These are phyloP conservation scores for Leccinum uliginosum DNA, from an alignment of 768 basidiomycete genomes.

Conservation along the genomic window DNA sequence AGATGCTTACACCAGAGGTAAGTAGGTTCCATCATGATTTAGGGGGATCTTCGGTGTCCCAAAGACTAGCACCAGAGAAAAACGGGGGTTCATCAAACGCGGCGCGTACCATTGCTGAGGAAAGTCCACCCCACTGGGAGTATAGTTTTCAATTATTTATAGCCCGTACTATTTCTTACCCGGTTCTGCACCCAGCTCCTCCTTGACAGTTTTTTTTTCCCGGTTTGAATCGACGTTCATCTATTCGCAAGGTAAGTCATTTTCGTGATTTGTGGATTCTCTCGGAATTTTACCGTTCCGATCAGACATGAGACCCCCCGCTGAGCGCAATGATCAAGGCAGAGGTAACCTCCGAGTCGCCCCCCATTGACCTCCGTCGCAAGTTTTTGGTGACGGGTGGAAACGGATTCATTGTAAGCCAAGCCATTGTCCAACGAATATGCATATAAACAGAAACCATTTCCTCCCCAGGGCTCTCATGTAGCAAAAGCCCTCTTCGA, in stretches of 20 bases:
- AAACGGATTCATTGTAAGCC: constrained; percentile 48
- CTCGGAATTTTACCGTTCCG: background rate
- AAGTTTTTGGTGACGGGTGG: constrained; percentile 46
- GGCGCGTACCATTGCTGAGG: background rate
- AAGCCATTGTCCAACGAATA: background rate
- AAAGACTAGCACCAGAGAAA: no score
- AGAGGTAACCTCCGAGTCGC: background rate
- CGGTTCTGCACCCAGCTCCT: background rate
- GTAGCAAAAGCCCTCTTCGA: constrained; percentile 38
- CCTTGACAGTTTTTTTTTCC: background rate
- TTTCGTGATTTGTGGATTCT: background rate
- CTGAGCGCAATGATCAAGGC: constrained; percentile 1
- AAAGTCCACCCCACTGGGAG: background rate
- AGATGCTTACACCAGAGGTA: background rate
- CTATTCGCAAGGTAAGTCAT: background rate
- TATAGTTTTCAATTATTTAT: background rate
- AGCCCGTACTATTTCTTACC: background rate
- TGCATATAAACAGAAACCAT: background rate
- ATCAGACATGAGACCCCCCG: background rate
- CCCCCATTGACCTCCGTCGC: background rate
- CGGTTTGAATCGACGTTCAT: background rate
- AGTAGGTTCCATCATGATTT: constrained; percentile 7
- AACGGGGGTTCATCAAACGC: background rate
- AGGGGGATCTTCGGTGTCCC: background rate
- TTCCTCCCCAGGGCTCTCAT: constrained; percentile 43